Conservation (phyloP, 495 filamentous ascomycete species). For the Bathelium albidoporum region DNA sequence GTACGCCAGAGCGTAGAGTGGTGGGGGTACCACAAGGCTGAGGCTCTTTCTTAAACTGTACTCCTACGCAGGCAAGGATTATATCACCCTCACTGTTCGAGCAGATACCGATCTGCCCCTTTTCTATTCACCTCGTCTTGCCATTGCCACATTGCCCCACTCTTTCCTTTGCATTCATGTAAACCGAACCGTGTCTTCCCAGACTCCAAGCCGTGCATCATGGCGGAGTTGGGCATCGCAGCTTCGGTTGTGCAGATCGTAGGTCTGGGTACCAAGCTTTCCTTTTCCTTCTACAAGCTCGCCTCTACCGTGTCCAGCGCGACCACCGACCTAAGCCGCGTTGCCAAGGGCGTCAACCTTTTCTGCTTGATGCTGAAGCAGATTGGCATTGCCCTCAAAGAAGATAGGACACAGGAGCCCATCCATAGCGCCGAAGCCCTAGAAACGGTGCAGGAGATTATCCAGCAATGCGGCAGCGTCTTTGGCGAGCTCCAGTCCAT, state of each 20-base stretch:
- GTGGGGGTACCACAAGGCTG: not conserved
- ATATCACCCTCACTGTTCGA: not conserved
- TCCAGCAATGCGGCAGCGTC: not conserved
- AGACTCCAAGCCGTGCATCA: not conserved
- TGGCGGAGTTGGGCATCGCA: not conserved
- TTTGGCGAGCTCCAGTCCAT: slow-evolving; percentile 1
- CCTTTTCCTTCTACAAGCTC: slow-evolving; percentile 1
- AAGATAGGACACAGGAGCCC: not conserved
- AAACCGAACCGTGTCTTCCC: not conserved
- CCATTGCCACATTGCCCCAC: no score
- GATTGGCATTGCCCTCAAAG: not conserved
- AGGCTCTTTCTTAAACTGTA: not conserved
- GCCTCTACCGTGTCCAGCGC: not conserved
- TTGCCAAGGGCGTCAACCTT: not conserved
- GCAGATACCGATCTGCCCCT: not conserved
- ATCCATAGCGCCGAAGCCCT: not conserved
- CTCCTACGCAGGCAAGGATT: not conserved
- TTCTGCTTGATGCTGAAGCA: slow-evolving; percentile 3
- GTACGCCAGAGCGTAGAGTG: not conserved
- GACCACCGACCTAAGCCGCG: not conserved
- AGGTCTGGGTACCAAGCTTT: not conserved
- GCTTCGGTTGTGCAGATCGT: slow-evolving; percentile 3
- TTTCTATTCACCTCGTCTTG: not conserved
- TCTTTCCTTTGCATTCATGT: not conserved
- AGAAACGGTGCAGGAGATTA: not conserved